Percentiles rank a stretch among this genome's conserved stretches.
phyloP scores from a whole-genome alignment of 1,284 basidiomycete species.

The Cutaneotrichosporon cutaneum region DNA sequence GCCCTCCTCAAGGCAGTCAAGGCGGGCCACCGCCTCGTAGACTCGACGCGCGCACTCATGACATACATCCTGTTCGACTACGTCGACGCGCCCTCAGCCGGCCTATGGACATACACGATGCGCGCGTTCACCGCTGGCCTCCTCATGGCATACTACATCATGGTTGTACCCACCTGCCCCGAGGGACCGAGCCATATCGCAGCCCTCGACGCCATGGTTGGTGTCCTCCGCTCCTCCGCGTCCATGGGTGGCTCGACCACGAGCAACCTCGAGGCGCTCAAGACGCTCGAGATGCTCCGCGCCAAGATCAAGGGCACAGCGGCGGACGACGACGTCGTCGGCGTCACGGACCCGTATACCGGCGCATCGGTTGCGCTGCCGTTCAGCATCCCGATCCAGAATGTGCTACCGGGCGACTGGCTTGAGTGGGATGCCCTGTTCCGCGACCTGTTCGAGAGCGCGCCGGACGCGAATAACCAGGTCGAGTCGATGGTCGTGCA shows the following conservation, averaged over 20 bases:
- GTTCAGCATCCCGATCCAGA: conserved; percentile 5
- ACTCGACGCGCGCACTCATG: conserved; percentile 2
- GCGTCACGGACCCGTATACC: conserved; percentile 3
- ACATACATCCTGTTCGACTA: conserved; percentile 7
- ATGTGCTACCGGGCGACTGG: conserved; percentile 9
- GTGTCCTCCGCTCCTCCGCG: conserved; percentile 14
- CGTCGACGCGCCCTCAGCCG: conserved; percentile 11
- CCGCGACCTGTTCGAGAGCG: conserved; percentile 3
- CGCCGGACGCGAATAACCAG: background rate
- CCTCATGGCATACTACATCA: conserved; percentile 39
- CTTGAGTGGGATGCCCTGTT: conserved; percentile 11
- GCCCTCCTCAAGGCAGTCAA: conserved; percentile 5
- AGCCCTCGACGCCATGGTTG: conserved; percentile 37
- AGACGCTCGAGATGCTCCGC: conserved; percentile 21
- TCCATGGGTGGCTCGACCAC: conserved; percentile 6
- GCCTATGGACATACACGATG: conserved; percentile 14
- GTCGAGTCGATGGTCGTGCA: conserved; percentile 5
- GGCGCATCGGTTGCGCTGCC: conserved; percentile 1
- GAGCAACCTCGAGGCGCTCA: conserved; percentile 26
- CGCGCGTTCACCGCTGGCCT: conserved; percentile 22
- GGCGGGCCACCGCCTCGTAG: conserved; percentile 4
- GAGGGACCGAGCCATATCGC: conserved; percentile 33
- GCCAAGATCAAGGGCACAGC: conserved; percentile 18
- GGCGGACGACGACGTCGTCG: conserved; percentile 4
- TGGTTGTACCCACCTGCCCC: conserved; percentile 41